Percentiles rank a stretch among this genome's conserved stretches.
phyloP scores from a whole-genome alignment of 768 basidiomycete species.

The Calocera cornea region DNA sequence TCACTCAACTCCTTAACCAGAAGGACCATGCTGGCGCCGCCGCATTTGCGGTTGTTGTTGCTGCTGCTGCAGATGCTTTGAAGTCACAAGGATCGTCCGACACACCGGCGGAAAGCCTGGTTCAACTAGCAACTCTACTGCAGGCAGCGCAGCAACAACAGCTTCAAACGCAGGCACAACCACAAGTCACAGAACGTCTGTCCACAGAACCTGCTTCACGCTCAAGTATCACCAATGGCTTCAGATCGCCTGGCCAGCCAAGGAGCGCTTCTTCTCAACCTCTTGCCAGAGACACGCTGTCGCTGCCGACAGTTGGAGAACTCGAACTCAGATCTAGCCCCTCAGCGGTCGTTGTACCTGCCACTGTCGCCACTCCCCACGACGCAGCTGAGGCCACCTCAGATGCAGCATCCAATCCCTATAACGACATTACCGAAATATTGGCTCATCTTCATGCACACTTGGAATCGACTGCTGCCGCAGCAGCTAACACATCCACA shows the following conservation, averaged over 20 bases:
- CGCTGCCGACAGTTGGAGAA: background rate
- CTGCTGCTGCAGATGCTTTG: conserved; percentile 54
- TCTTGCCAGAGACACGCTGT: background rate
- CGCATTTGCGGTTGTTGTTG: conserved; percentile 48
- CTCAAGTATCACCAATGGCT: background rate
- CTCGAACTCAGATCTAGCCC: conserved; percentile 16
- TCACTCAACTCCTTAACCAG: conserved; percentile 59
- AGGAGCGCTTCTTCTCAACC: background rate
- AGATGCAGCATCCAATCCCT: conserved; percentile 16
- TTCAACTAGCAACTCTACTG: conserved; percentile 60
- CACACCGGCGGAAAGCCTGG: conserved; percentile 30
- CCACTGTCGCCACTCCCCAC: conserved; percentile 35
- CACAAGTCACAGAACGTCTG: background rate
- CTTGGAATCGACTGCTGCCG: conserved; percentile 43
- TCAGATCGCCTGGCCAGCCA: background rate
- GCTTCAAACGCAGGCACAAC: background rate
- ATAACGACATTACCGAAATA: conserved; percentile 60
- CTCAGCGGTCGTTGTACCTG: conserved; percentile 67
- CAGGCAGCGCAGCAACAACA: conserved; percentile 46
- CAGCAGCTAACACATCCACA: conserved; percentile 33
- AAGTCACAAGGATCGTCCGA: conserved; percentile 31
- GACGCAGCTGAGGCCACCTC: conserved; percentile 10
- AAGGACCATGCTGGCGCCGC: conserved; percentile 41
- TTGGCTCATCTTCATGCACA: conserved; percentile 57
- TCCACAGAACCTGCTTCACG: background rate